Evolutionary conservation across 2,329 filamentous ascomycete genomes (phyloP), one percentile per base, ranked within the genome.

Genomic region (Hypocrella siamensis): DNA sequence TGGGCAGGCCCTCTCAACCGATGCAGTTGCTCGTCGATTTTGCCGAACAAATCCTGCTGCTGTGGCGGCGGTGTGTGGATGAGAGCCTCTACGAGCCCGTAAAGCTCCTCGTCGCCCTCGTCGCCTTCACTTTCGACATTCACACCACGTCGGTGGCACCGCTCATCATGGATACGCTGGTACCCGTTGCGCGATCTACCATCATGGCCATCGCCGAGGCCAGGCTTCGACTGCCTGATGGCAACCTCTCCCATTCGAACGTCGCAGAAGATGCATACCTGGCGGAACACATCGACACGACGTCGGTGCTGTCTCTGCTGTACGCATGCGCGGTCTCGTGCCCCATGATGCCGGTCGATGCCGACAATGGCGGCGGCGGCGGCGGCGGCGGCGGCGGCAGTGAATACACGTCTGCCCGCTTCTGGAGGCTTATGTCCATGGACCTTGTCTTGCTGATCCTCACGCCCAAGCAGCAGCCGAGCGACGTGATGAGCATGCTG

Each of bases 351-450:
- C 48, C 37, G 19, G 48, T 31, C 17, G 51, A 47, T 28, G 45
- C 44, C 3, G 49, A 55, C 2, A 35, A 41, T 15, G 47, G 47
- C 17, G 31, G 47, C 16, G 32, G 46, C 19, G n/a, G n/a, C 17
- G 51, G 47, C 28, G 45, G 44, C 3, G 49, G 54, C 2, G 35
- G 41, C 16, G 47, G 47, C 17, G 31, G 47, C 16, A 32, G 46
- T 18, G 44, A 49, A 30, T 45, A 49, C 28, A 47, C 47, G 14
- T 43, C 49, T 14, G 44, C 47, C 1, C 52, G 60, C 22, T 80
- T 85, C 43, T 90, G 82, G 82, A 66, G 61, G 37, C 54, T 63
- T 24, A 70, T 85, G 37, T 67, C 75, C 4, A 65, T 73, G 17
- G 70, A 79, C 28, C 75, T 79, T 39, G 66, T 79, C 8, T 54